Evolutionary conservation across 2,329 filamentous ascomycete species (phyloP), one percentile per base, ranked within the genome.

Genomic region (Penicillium sp.): DNA sequence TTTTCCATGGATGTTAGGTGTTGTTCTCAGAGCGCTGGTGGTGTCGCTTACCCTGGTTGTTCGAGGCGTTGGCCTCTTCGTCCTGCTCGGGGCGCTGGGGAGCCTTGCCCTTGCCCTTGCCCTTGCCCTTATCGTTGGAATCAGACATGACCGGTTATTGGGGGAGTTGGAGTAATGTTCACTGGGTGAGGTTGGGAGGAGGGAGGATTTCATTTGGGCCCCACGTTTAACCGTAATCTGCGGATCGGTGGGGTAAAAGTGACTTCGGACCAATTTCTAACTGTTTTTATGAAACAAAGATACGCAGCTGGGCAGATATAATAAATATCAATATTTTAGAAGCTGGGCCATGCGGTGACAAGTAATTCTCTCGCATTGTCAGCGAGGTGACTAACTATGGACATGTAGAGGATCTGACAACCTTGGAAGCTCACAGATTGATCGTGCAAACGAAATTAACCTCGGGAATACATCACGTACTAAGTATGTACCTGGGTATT

Each of bases 21-120:
- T 16, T 44, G 31, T 24, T 44, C 24, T 33, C 21, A 4, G 24
- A 42, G 45, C 10, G 48, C 24, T 24, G 16, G 16, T 21, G 29
- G 35, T 49, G 16, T 19, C 14, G 29, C 50, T 16, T 56, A 63
- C 58, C 52, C 21, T 61, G 56, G 42, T 45, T 43, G 39, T 56
- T 48, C 26, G 56, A 42, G 54, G 54, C 52, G 42, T 54, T 43
- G 49, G 19, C 47, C 33, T 50, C 54, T 29, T 53, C 31, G 35
- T 55, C 59, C 24, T 57, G 27, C 6, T 65, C 59, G 19, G 56
- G 55, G 42, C 56, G 60, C 62, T 71, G 52, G 35, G 68, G 64
- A 45, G 64, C 65, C 49, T 74, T 74, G 57, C 69, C 72, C 62
- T 74, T 74, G 26, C n/a, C n/a, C n/a, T n/a, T n/a, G 57, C 69